Base-by-base conservation (phyloP, 257 asterid genomes). In the Solanum chaucha region DNA sequence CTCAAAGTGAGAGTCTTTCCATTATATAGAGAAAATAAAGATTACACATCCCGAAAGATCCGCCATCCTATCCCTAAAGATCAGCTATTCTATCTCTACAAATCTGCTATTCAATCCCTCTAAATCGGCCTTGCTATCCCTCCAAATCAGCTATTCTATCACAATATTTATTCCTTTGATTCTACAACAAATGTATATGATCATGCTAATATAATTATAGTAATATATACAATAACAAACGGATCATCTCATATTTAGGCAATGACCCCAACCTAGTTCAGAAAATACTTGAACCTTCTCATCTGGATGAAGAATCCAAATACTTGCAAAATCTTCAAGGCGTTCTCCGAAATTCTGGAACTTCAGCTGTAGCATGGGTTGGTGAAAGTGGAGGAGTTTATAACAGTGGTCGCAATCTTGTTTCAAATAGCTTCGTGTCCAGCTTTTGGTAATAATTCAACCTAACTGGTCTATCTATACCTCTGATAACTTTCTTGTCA, bases 401-500 rank as follows among this genome's bases (percentile, higher is more conserved):
- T 74, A 90, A 96, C 92, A 96, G 98, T 30, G 99, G 98, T 55
- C 94, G 87, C 40, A 84, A 95, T 87, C 92, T 51, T 44, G 98
- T 96, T 46, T 90, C 98, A 0, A 96, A 96, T 91, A 90, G 97
- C 64, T 96, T 96, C n/a, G 95, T 92, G 41, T 94, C 91, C 75
- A 91, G 98, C 91, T 96, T 95, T 74, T 96, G 99, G 99, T 96
- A 94, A 74, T 15, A 12, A n/a, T 13, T 61, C 72, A 36, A 34
- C 51, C 65, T 48, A 24, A 77, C 20, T 75, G 35, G n/a, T 40
- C 83, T 40, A 41, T 14, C 59, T 15, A 48, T 48, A 41, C 61
- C 36, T 24, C 36, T 77, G 35, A 8, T 77, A 24, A 24, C 8
- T 20, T 34, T 46, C 32, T 22, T 20, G 12, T 72, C 10, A 4